These are phyloP conservation scores for Mercurialis annua DNA, from an alignment of 345 rosid species.

Conservation along the genomic window DNA sequence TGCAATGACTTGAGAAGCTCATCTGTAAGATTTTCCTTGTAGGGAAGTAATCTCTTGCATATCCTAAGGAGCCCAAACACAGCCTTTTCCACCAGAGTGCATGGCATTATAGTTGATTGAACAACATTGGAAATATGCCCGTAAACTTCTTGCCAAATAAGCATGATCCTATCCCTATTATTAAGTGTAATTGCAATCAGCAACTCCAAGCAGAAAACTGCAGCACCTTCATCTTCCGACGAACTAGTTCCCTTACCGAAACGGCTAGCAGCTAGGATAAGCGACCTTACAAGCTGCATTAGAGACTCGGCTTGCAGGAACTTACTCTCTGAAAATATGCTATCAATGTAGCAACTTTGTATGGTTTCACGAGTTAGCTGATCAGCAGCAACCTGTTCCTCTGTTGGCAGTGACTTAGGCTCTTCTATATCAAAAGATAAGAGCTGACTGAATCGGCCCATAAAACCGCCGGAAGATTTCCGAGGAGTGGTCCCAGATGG, in stretches of 20 bases:
- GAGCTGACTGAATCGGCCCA: conserved; percentile 66
- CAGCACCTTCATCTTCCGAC: conserved; percentile 46
- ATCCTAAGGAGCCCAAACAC: conserved; percentile 69
- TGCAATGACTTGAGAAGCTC: conserved; percentile 71
- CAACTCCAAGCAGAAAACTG: conserved; percentile 67
- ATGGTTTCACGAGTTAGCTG: conserved; percentile 49
- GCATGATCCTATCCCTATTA: conserved; percentile 69
- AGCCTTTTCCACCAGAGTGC: conserved; percentile 60
- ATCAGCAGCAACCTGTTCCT: conserved; percentile 58
- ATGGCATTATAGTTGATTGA: conserved; percentile 56
- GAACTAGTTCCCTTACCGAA: conserved; percentile 26
- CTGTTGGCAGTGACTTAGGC: conserved; percentile 48
- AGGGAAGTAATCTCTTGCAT: conserved; percentile 70
- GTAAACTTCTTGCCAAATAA: conserved; percentile 65
- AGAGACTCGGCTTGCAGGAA: conserved; percentile 72
- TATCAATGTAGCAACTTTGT: conserved; percentile 53
- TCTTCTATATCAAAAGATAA: conserved; percentile 68
- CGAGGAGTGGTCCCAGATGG: conserved; percentile 33
- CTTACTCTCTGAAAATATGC: conserved; percentile 69
- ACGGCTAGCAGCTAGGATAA: conserved; percentile 45
- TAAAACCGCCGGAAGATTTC: conserved; percentile 58
- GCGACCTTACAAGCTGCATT: conserved; percentile 53
- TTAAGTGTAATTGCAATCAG: conserved; percentile 58
- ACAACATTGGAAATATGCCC: conserved; percentile 58
- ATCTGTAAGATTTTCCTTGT: conserved; percentile 67